A percentile compares a stretch with the other conserved stretches of the same genome.
These are phyloP conservation scores for Boletus subcaerulescens DNA, from an alignment of 768 basidiomycete species.

Conservation along the genomic window DNA sequence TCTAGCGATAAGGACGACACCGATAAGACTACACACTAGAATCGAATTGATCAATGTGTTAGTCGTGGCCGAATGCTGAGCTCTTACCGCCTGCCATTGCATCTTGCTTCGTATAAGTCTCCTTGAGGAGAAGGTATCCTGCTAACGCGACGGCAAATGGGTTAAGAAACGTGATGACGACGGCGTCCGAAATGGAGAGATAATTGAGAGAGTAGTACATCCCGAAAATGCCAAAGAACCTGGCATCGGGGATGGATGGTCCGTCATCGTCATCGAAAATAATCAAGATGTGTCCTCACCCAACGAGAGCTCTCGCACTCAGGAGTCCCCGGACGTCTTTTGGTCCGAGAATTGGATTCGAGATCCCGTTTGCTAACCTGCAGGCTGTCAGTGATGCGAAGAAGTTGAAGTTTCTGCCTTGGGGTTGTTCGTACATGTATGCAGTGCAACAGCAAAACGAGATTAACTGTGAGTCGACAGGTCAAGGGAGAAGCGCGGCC, in stretches of 20 bases:
- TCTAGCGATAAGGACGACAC: slow-evolving; percentile 79
- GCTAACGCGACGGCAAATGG: slow-evolving; percentile 64
- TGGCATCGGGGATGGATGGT: neutral
- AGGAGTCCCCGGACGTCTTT: slow-evolving; percentile 61
- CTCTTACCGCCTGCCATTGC: slow-evolving; percentile 49
- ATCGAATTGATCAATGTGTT: neutral
- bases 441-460: slow-evolving; percentile 50
- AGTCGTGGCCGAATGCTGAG: neutral
- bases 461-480: slow-evolving; percentile 37
- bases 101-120: slow-evolving; percentile 54
- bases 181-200: slow-evolving; percentile 75
- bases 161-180: slow-evolving; percentile 70
- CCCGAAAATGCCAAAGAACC: slow-evolving; percentile 75
- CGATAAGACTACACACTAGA: slow-evolving; percentile 62
- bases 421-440: slow-evolving; percentile 41
- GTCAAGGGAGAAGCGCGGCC: neutral
- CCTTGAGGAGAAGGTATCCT: slow-evolving; percentile 60
- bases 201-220: slow-evolving; percentile 72
- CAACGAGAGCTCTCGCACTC: slow-evolving; percentile 57
- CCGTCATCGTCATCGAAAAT: neutral
- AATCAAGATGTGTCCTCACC: slow-evolving; percentile 39
- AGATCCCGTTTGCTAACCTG: slow-evolving; percentile 41
- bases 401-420: neutral
- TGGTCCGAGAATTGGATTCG: slow-evolving; percentile 66
- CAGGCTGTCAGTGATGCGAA: neutral